Evolutionary conservation across 225 moss, liverwort and hornwort genomes (phyloP).

Genomic region (Thuidium tamariscinum): DNA sequence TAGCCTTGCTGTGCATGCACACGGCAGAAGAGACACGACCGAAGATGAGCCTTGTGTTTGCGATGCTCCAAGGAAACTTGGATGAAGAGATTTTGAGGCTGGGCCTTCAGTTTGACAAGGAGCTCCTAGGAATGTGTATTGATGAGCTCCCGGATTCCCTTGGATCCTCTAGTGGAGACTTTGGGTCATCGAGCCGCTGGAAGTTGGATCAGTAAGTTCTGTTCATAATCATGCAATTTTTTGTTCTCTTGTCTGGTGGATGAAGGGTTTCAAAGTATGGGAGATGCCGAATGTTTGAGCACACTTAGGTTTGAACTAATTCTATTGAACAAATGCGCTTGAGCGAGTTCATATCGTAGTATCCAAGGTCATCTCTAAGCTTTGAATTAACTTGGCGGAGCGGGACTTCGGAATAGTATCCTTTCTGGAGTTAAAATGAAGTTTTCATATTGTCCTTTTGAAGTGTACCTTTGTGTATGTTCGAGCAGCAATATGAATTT

Average conservation of each 20-base stretch:
- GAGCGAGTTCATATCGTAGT: neutral
- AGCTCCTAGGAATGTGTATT: neutral
- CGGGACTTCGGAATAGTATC: neutral
- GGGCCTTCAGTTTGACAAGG: neutral
- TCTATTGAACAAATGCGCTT: neutral
- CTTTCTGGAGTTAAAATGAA: neutral
- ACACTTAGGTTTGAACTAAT: neutral
- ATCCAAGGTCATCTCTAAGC: neutral
- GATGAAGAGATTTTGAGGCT: neutral
- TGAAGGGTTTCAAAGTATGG: neutral
- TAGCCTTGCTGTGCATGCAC: neutral
- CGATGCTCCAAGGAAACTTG: neutral
- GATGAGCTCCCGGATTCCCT: neutral
- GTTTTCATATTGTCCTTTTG: neutral
- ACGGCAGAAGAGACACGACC: neutral
- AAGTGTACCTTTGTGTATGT: neutral
- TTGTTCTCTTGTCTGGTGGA: too few species aligned
- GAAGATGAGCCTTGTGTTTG: neutral
- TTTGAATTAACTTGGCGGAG: neutral
- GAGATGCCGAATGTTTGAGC: accelerated
- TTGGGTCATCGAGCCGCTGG: neutral
- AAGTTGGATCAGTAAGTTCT: neutral
- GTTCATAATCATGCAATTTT: neutral
- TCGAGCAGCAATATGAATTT: neutral
- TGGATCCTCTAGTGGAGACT: neutral